Conservation (phyloP, 257 asterid genomes). For the Galeopsis tetrahit region DNA sequence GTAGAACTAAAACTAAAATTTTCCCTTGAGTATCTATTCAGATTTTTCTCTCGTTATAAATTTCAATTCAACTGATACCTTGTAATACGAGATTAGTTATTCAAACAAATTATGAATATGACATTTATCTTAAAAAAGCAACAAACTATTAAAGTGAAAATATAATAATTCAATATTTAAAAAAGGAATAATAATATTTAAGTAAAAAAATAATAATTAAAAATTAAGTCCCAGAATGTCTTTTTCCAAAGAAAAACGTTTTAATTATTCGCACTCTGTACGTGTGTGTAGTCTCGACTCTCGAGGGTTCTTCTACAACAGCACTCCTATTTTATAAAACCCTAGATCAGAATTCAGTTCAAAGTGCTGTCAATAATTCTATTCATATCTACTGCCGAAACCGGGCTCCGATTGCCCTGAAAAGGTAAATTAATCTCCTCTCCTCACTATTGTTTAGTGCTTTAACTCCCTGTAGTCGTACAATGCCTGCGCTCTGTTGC, state of each 20-base stretch:
- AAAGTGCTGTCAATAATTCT: neutral
- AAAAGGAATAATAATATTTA: neutral
- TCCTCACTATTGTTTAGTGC: neutral
- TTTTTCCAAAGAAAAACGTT: neutral
- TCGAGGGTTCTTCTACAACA: neutral
- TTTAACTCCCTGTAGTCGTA: neutral
- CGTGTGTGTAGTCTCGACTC: neutral
- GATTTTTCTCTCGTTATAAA: no score
- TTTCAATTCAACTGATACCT: no score
- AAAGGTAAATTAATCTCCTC: slow-evolving; percentile 28
- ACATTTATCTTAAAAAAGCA: no score
- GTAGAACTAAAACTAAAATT: no score
- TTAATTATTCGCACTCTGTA: neutral
- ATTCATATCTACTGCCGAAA: neutral
- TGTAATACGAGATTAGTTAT: no score
- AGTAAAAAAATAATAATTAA: no score
- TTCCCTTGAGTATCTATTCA: no score
- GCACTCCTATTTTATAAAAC: slow-evolving; percentile 16
- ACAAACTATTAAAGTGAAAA: no score
- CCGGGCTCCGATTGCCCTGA: neutral
- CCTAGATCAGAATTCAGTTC: slow-evolving; percentile 31
- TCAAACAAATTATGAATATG: no score
- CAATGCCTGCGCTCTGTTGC: slow-evolving; percentile 1
- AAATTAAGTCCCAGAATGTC: neutral
- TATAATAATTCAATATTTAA: neutral